Base-by-base conservation (phyloP, 768 basidiomycete genomes). In the Rhizopogon salebrosus region DNA sequence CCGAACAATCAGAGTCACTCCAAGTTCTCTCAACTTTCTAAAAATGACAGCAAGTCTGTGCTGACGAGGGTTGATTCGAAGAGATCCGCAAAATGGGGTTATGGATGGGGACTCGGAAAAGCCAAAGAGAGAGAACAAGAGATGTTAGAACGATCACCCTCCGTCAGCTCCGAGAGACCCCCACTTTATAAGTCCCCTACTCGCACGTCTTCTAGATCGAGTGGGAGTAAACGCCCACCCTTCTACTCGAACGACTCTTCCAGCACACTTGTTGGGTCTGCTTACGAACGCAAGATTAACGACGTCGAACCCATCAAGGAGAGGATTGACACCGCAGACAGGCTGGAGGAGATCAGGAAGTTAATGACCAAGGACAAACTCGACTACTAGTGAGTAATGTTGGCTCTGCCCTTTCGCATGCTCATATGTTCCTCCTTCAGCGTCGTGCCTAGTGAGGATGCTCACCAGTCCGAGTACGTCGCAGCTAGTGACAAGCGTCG, bases 391-490 rank as follows among this genome's bases (percentile, higher is more conserved):
- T 90, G 62, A 68, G 85, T 77, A 24, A 36, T 49, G 55, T 49
- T 35, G 27, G 37, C 26, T 42, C 38, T 53, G 51, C 29, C 35
- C 16, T 35, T 29, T 29, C 50, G 52, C 49, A 50, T 41, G 27
- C 54, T 61, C 39, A 40, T 41, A 38, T 52, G 31, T 52, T 11
- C 46, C 51, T 39, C 38, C 51, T 35, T 58, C 50, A 92, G 89
- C 60, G 66, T 91, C 57, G 67, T 92, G 42, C 89, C 89, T 2
- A 83, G 78, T 34, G 88, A 89, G 66, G 91, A 93, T 62, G 85
- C 89, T 5, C 91, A 93, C 63, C 80, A 81, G 48, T 90, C 89
- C 0, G 91, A 93, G 67, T 92, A 90, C 55, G 85, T 91, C 23
- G 80, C 88, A 16, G 66, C 76, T 6, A 80, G 82, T 53, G 91